phyloP scores from a whole-genome alignment of 148 eudicot species.

The Salicornia ramosissima region DNA sequence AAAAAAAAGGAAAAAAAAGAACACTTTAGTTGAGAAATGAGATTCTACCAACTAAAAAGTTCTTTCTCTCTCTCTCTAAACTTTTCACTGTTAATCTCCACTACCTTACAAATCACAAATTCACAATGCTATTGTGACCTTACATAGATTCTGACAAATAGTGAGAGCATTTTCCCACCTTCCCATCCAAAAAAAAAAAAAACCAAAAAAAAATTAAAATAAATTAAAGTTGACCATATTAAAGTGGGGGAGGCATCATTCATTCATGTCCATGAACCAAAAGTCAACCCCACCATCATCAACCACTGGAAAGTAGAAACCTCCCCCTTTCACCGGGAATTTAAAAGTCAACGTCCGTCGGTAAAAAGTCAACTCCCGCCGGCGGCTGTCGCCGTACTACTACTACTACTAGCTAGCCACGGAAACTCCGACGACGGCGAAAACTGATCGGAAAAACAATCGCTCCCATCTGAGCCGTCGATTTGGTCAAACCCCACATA shows the following conservation, averaged over 20 bases:
- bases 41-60: slow-evolving; percentile 29
- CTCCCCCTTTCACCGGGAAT: neutral
- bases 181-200: neutral
- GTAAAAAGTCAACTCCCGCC: slow-evolving; percentile 44
- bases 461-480: slow-evolving; percentile 38
- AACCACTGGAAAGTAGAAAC: neutral
- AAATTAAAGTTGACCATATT: slow-evolving; percentile 25
- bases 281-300: slow-evolving; percentile 26
- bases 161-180: slow-evolving; percentile 23
- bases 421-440: slow-evolving; percentile 32
- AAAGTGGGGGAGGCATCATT: slow-evolving; percentile 22
- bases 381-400: slow-evolving; percentile 43
- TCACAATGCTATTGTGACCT: slow-evolving; percentile 28
- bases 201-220: neutral
- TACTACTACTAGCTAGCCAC: slow-evolving; percentile 31
- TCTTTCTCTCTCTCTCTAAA: slow-evolving; percentile 3
- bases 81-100: slow-evolving; percentile 23
- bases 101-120: slow-evolving; percentile 28
- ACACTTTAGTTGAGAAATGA: slow-evolving; percentile 22
- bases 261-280: slow-evolving; percentile 12
- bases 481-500: slow-evolving; percentile 70
- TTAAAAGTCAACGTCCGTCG: slow-evolving; percentile 2
- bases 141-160: slow-evolving; percentile 35
- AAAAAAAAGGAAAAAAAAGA: neutral
- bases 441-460: slow-evolving; percentile 35